A percentile compares a stretch with the other conserved stretches of the same genome.
These are phyloP conservation scores for Candida ponderosae DNA, from an alignment of 805 yeast genomes.

Conservation along the genomic window DNA sequence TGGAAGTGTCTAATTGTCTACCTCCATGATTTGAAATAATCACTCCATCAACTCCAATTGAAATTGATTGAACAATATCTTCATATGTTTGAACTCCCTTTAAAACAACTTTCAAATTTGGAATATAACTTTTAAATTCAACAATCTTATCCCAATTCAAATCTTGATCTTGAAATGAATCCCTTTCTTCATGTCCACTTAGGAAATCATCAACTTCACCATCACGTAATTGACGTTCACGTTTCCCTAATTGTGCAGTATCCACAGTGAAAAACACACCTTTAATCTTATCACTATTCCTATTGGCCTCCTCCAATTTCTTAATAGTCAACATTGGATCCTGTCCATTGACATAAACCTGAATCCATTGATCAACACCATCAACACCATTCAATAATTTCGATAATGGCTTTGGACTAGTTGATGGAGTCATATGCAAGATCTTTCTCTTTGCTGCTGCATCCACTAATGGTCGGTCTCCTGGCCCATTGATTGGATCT, in stretches of 20 bases:
- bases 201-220: conserved; percentile 4
- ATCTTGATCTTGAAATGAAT: conserved; percentile 9
- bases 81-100: conserved; percentile 66
- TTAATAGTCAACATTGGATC: conserved; percentile 18
- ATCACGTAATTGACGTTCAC: conserved; percentile 28
- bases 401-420: conserved; percentile 30
- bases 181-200: conserved; percentile 1
- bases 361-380: conserved; percentile 38
- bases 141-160: conserved; percentile 28
- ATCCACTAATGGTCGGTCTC: conserved; percentile 32
- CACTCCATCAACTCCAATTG: conserved; percentile 53
- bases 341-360: conserved; percentile 38
- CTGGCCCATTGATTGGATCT: conserved; percentile 25
- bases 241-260: conserved; percentile 43
- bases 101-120: conserved; percentile 38
- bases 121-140: conserved; percentile 18
- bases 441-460: conserved; percentile 33
- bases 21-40: conserved; percentile 74
- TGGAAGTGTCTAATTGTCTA: conserved; percentile 55
- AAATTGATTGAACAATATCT: conserved; percentile 53
- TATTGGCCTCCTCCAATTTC: conserved; percentile 30
- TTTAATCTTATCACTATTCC: conserved; percentile 30
- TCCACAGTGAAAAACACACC: conserved; percentile 50
- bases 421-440: conserved; percentile 40
- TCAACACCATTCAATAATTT: conserved; percentile 26